Conservation (phyloP, 768 basidiomycete species). For the Lactifluus rugatus region DNA sequence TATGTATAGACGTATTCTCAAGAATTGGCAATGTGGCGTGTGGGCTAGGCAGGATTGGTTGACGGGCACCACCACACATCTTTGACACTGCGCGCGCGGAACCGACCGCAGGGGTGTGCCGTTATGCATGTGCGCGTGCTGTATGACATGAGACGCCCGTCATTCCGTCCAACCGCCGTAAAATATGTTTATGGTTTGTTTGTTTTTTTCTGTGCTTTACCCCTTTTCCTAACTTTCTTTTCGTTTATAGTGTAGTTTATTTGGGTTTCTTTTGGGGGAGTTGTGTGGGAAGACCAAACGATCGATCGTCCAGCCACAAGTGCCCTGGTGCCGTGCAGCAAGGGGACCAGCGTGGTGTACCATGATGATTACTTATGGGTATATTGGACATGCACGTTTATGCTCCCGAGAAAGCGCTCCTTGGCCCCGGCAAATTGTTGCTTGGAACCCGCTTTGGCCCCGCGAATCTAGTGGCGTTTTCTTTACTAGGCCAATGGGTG, state of each 20-base stretch:
- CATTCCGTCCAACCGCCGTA: not conserved
- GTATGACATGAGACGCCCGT: not conserved
- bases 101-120: not conserved
- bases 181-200: not conserved
- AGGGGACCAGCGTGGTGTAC: not conserved
- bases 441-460: not conserved
- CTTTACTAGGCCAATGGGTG: not conserved
- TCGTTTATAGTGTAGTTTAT: not conserved
- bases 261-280: not conserved
- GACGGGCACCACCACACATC: not conserved
- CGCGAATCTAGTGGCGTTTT: not conserved
- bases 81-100: constrained; percentile 8
- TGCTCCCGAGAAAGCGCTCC: not conserved
- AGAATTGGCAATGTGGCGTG: not conserved
- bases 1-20: too few species aligned
- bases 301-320: constrained; percentile 10
- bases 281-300: not conserved
- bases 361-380: constrained; percentile 4
- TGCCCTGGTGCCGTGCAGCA: not conserved
- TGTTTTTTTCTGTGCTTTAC: not conserved
- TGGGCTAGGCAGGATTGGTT: not conserved
- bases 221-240: not conserved
- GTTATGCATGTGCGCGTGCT: not conserved
- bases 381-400: not conserved
- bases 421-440: not conserved